These are phyloP conservation scores for Xylaria sp. DNA, from an alignment of 495 filamentous ascomycete genomes.

Conservation along the genomic window DNA sequence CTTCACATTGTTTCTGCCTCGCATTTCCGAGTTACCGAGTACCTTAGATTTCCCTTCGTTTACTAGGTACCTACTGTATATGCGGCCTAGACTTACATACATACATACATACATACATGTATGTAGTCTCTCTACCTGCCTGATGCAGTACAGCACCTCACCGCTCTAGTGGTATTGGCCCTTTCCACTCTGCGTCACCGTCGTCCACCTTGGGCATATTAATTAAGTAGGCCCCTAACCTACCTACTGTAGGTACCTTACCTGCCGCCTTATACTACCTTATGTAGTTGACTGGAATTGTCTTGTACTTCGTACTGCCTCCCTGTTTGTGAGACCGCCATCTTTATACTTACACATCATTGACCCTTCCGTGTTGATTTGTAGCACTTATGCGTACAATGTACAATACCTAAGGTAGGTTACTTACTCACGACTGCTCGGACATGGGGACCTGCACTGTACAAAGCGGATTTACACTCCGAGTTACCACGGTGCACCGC, in stretches of 20 bases:
- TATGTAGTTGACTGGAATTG: neutral
- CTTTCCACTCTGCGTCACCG: too few species aligned
- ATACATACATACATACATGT: too few species aligned
- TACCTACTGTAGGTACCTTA: neutral
- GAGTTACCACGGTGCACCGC: neutral
- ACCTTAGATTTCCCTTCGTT: too few species aligned
- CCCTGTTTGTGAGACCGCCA: neutral
- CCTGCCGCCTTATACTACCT: neutral
- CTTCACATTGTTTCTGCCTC: too few species aligned
- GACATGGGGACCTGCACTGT: neutral
- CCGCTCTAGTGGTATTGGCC: neutral
- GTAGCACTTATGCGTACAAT: too few species aligned
- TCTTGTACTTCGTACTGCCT: neutral
- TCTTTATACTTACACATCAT: neutral
- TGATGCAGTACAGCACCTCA: neutral
- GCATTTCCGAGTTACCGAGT: too few species aligned
- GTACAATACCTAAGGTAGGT: too few species aligned
- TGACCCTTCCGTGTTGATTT: neutral
- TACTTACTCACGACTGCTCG: neutral
- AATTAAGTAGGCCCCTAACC: too few species aligned
- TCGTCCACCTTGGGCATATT: too few species aligned
- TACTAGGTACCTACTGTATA: too few species aligned
- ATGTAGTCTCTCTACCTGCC: too few species aligned
- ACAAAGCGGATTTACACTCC: neutral
- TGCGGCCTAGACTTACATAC: too few species aligned